phyloP scores from a whole-genome alignment of 2,329 filamentous ascomycete species.

The Pseudonectria buxi region DNA sequence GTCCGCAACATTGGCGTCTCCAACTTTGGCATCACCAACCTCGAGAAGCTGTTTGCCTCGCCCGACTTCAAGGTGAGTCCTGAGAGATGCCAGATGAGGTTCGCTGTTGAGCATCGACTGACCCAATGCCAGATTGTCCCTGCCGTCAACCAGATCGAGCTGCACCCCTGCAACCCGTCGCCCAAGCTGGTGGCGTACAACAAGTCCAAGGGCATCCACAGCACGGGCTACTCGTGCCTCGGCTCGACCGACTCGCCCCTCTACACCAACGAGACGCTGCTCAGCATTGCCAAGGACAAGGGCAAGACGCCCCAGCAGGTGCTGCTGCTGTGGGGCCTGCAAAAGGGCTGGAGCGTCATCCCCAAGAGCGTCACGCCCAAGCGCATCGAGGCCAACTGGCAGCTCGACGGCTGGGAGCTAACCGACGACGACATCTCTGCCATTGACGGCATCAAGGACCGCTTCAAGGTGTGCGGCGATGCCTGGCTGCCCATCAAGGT shows the following conservation, averaged over 20 bases:
- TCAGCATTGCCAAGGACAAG: constrained; percentile 57
- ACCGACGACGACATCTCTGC: constrained; percentile 64
- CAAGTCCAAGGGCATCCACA: constrained; percentile 66
- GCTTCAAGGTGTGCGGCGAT: constrained; percentile 79
- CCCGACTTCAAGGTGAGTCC: constrained; percentile 50
- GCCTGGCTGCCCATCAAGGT: constrained; percentile 68
- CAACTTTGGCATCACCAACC: constrained; percentile 76
- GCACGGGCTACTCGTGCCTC: constrained; percentile 67
- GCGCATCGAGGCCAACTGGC: constrained; percentile 71
- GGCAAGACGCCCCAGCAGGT: constrained; percentile 68
- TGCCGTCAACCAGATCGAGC: constrained; percentile 76
- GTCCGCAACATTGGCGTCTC: constrained; percentile 79
- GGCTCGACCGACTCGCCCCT: constrained; percentile 65
- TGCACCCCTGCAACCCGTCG: constrained; percentile 76
- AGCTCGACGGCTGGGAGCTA: constrained; percentile 66
- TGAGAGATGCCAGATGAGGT: neutral
- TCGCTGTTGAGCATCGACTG: constrained; percentile 1
- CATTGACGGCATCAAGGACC: constrained; percentile 61
- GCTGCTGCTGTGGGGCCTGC: constrained; percentile 71
- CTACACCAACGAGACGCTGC: constrained; percentile 58
- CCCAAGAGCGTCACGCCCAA: constrained; percentile 73
- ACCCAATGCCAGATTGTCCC: constrained; percentile 39
- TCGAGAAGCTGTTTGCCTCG: constrained; percentile 68
- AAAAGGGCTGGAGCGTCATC: constrained; percentile 76
- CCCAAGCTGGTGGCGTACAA: constrained; percentile 70